These are phyloP conservation scores for Suillus placidus DNA, from an alignment of 768 basidiomycete genomes.

Conservation along the genomic window DNA sequence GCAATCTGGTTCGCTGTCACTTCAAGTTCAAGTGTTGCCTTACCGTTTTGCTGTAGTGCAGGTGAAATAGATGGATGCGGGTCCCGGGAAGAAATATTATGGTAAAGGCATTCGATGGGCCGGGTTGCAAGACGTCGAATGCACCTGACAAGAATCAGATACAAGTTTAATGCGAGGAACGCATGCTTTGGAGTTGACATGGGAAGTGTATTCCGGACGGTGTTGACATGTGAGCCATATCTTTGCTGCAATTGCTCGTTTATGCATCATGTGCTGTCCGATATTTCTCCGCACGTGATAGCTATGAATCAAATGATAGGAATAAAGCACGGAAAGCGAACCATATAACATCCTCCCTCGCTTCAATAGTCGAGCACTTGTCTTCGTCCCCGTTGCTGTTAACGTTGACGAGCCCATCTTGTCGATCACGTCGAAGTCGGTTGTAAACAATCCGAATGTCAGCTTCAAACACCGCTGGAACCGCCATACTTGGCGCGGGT, in stretches of 20 bases:
- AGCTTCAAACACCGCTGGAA: constrained; percentile 45
- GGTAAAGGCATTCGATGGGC: constrained; percentile 1
- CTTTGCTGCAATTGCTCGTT: neutral
- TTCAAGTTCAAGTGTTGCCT: neutral
- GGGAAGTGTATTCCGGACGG: neutral
- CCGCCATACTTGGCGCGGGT: constrained; percentile 83
- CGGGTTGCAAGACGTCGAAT: neutral
- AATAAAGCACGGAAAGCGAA: neutral
- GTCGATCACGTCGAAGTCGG: neutral
- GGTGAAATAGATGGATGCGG: neutral
- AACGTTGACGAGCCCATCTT: neutral
- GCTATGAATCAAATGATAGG: neutral
- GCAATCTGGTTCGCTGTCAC: neutral
- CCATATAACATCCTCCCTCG: neutral
- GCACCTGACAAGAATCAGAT: neutral
- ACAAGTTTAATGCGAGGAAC: neutral
- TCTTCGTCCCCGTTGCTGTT: neutral
- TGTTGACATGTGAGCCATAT: constrained; percentile 2
- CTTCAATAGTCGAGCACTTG: neutral
- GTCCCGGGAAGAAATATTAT: neutral
- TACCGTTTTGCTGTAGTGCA: neutral
- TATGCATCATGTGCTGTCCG: constrained; percentile 7
- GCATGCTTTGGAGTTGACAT: neutral
- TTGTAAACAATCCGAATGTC: constrained; percentile 36
- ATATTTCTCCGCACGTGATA: constrained; percentile 12